Evolutionary conservation across 352 stramenopile genomes (phyloP).

Genomic region (Pythium guiyangense): DNA sequence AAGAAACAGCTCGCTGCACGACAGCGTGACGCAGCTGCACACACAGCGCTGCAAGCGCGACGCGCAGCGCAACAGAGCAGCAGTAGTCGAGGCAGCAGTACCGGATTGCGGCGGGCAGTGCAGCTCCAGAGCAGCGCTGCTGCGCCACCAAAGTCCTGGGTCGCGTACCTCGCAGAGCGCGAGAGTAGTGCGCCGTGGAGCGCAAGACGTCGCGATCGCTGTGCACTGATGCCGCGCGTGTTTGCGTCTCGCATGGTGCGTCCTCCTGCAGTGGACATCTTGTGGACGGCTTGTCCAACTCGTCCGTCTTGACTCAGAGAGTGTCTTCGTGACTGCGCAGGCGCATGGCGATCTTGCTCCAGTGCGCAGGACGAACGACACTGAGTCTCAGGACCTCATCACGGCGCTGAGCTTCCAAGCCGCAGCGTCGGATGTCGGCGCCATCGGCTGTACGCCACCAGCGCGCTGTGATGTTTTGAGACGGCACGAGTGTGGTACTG

Average conservation of each 20-base stretch:
- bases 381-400: constrained; percentile 8
- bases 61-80: neutral
- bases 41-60: neutral
- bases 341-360: constrained; percentile 1
- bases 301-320: no score
- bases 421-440: constrained; percentile 17
- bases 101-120: neutral
- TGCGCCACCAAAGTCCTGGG: constrained; percentile 11
- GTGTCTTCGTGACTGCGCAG: neutral
- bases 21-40: constrained; percentile 1
- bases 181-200: constrained; percentile 34
- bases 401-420: constrained; percentile 28
- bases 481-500: neutral
- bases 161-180: constrained; percentile 24
- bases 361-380: neutral
- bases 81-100: neutral
- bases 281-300: neutral
- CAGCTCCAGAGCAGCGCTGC: neutral
- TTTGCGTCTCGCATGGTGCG: constrained; percentile 11
- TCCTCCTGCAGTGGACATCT: neutral
- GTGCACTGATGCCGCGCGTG: constrained; percentile 23
- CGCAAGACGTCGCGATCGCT: constrained; percentile 16
- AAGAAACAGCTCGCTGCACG: neutral
- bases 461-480: neutral
- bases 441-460: constrained; percentile 26